Percentiles rank a stretch among this genome's conserved stretches.
These are phyloP conservation scores for Iris macrosiphon DNA, from an alignment of 106 monocot genomes.

Conservation along the genomic window DNA sequence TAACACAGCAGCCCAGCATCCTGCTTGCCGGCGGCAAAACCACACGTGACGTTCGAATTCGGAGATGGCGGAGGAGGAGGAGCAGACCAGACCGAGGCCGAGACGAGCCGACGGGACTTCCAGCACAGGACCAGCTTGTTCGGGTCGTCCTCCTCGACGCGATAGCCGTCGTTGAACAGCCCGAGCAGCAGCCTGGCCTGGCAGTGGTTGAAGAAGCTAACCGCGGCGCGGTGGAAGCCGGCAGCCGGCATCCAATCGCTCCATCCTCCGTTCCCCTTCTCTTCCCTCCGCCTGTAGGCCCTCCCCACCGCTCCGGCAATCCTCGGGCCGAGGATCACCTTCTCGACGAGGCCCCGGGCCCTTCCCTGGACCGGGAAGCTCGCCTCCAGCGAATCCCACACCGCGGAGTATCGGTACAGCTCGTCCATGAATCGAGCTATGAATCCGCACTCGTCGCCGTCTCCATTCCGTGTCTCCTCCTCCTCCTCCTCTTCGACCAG, in stretches of 20 bases:
- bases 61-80: slow-evolving; percentile 4
- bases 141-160: slow-evolving; percentile 16
- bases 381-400: slow-evolving; percentile 26
- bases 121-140: slow-evolving; percentile 28
- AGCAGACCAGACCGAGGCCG: slow-evolving; percentile 28
- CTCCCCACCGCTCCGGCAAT: slow-evolving; percentile 20
- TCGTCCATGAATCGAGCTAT: slow-evolving; percentile 18
- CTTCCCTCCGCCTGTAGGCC: neutral
- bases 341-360: slow-evolving; percentile 28
- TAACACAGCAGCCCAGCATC: too few relatives aligned
- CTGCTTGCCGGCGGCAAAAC: too few relatives aligned
- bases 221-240: slow-evolving; percentile 7
- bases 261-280: slow-evolving; percentile 10
- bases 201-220: slow-evolving; percentile 29
- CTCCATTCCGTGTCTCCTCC: neutral
- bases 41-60: too few relatives aligned
- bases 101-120: slow-evolving; percentile 25
- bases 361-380: slow-evolving; percentile 19
- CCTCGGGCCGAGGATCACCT: slow-evolving; percentile 26
- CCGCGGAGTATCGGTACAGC: slow-evolving; percentile 21
- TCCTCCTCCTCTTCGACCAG: slow-evolving; percentile 30
- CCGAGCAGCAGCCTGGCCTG: slow-evolving; percentile 28
- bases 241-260: slow-evolving; percentile 16
- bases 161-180: slow-evolving; percentile 29
- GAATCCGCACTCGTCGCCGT: slow-evolving; percentile 2